A percentile compares a stretch with the other conserved stretches of the same genome.
These are phyloP conservation scores for Chlorella vulgaris DNA, from an alignment of 139 green algal species.

Conservation along the genomic window DNA sequence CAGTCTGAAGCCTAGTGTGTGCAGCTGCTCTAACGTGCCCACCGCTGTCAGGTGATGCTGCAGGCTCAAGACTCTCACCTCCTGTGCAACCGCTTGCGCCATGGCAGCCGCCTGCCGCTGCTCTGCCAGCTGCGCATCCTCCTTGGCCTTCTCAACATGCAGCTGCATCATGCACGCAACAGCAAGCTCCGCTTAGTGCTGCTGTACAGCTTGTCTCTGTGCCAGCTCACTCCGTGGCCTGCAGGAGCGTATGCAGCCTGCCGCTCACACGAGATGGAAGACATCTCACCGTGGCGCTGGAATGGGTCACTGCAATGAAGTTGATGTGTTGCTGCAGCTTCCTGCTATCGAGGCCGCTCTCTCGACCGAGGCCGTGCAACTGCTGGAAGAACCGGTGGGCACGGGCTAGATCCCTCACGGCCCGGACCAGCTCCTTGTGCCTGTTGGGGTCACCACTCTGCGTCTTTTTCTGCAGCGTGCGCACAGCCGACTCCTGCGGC, in stretches of 20 bases:
- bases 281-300: conserved; percentile 14
- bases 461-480: conserved; percentile 63
- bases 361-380: conserved; percentile 21
- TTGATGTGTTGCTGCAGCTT: conserved; percentile 67
- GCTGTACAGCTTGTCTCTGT: background rate
- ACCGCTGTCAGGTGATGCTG: no score
- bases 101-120: conserved; percentile 1
- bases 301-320: conserved; percentile 58
- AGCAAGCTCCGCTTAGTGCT: background rate
- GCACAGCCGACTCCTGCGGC: conserved; percentile 75
- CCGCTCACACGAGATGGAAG: background rate
- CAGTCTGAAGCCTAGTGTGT: background rate
- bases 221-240: no score
- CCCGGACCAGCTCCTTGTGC: conserved; percentile 28
- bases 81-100: background rate
- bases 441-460: conserved; percentile 50
- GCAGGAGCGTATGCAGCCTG: no score
- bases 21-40: background rate
- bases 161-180: background rate
- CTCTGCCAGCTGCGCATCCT: conserved; percentile 16
- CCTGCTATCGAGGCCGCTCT: conserved; percentile 49
- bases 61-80: background rate
- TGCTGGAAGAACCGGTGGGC: conserved; percentile 44
- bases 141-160: conserved; percentile 26
- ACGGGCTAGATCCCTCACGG: conserved; percentile 48